Base-by-base conservation (phyloP, 805 yeast species). In the Myxozyma kluyveri region DNA sequence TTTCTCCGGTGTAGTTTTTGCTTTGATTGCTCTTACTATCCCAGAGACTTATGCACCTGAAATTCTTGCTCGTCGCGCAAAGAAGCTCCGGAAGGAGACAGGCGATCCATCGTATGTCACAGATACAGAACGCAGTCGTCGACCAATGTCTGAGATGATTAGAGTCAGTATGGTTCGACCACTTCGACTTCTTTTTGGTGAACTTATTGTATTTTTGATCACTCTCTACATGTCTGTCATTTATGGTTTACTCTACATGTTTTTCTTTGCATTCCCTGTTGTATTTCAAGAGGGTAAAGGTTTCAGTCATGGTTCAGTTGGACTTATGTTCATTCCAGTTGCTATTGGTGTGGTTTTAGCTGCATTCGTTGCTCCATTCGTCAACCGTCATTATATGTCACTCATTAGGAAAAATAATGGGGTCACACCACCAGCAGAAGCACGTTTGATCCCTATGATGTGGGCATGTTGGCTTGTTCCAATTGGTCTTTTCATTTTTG, bases 341-440 rank as follows among this genome's bases (percentile, higher is more conserved):
- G 84, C 81, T 0, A 81, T 91, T 1, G 96, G 95, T 60, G 78
- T 84, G 42, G 82, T 90, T 29, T 80, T 86, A 63, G 93, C 67
- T 67, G 57, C 65, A 1, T 61, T 61, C 22, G 21, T 63, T 1
- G 61, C 72, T 4, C 72, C 72, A 4, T 59, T 61, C 37, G 63
- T 64, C 39, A 66, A 63, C 65, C 68, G 47, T 41, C 63, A 67
- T 52, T 72, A 70, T 67, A 0, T 63, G 7, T 48, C 50, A 21
- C 18, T 65, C 14, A 53, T 62, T n/a, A 64, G 69, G 49, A 63
- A 61, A 14, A 80, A 77, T 64, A 73, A 73, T 32, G 82, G 82
- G 26, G 63, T 55, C 24, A n/a, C n/a, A n/a, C 72, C 72, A 4
- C 75, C 81, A 45, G 80, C 85, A 3, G 86, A 81, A 65, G 75